These are phyloP conservation scores for Kuraishia piskuri DNA, from an alignment of 805 yeast species.

Conservation along the genomic window DNA sequence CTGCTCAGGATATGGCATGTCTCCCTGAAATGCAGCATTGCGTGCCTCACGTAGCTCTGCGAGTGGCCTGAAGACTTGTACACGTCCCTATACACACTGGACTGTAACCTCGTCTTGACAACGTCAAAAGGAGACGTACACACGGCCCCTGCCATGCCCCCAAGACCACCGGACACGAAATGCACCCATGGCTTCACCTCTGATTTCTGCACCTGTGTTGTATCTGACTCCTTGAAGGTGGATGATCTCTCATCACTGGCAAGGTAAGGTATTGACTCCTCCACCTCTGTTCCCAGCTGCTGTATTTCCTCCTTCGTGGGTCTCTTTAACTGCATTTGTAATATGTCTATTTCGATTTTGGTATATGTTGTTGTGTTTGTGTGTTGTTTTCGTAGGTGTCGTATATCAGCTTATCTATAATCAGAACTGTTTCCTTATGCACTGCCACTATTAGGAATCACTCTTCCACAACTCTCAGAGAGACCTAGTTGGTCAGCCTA, in stretches of 20 bases:
- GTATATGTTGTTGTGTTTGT: no score
- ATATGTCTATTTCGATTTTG: no score
- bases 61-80: constrained; percentile 35
- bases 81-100: constrained; percentile 63
- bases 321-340: neutral
- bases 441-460: neutral
- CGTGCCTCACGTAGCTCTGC: constrained; percentile 28
- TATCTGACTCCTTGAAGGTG: constrained; percentile 25
- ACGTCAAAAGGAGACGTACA: constrained; percentile 94
- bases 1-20: constrained; percentile 64
- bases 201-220: neutral
- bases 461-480: neutral
- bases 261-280: constrained; percentile 49
- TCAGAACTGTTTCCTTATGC: neutral
- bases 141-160: constrained; percentile 97
- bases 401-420: no score
- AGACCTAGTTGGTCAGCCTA: neutral
- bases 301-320: neutral
- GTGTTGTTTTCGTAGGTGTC: no score
- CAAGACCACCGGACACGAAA: constrained; percentile 87
- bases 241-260: constrained; percentile 70
- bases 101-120: constrained; percentile 90
- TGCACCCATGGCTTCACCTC: constrained; percentile 58
- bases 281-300: constrained; percentile 16
- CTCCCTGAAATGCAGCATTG: constrained; percentile 61